These are phyloP conservation scores for Cyberlindnera misumaiensis DNA, from an alignment of 805 yeast genomes.

Conservation along the genomic window DNA sequence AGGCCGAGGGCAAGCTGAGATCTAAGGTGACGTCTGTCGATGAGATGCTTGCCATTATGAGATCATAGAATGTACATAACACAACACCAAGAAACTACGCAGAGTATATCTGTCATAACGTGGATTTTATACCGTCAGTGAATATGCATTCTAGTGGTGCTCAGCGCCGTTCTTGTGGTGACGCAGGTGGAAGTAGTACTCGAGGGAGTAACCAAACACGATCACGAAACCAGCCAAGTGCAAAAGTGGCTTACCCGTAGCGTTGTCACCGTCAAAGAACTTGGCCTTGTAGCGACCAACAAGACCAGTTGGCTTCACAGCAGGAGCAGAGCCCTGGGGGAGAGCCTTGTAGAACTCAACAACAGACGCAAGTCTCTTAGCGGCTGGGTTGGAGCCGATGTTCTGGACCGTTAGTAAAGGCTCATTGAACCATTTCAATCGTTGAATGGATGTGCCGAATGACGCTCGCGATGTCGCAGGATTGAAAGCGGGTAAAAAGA, in stretches of 20 bases:
- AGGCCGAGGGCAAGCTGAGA: constrained; percentile 42
- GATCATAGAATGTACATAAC: constrained; percentile 1
- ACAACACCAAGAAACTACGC: constrained; percentile 1
- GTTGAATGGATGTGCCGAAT: too few relatives aligned
- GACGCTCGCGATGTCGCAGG: background rate
- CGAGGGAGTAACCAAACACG: constrained; percentile 80
- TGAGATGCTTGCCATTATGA: constrained; percentile 40
- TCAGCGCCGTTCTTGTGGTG: constrained; percentile 43
- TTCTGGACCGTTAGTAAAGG: constrained; percentile 42
- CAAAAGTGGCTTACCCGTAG: constrained; percentile 74
- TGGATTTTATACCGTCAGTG: background rate
- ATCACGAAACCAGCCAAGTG: constrained; percentile 68
- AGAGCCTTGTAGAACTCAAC: constrained; percentile 92
- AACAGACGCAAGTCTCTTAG: constrained; percentile 92
- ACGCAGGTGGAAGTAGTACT: constrained; percentile 85
- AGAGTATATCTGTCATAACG: constrained; percentile 4
- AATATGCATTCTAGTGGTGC: constrained; percentile 1
- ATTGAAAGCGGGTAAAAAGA: constrained; percentile 12
- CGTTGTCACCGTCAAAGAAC: constrained; percentile 78
- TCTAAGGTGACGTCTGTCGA: constrained; percentile 44
- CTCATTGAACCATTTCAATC: background rate
- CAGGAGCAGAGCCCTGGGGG: constrained; percentile 89
- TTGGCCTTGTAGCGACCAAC: constrained; percentile 78
- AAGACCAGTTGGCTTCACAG: constrained; percentile 60
- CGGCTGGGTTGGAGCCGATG: constrained; percentile 93